A percentile compares a stretch with the other conserved stretches of the same genome.
phyloP scores from a whole-genome alignment of 2,329 filamentous ascomycete species.

The Thielaviopsis populi region DNA sequence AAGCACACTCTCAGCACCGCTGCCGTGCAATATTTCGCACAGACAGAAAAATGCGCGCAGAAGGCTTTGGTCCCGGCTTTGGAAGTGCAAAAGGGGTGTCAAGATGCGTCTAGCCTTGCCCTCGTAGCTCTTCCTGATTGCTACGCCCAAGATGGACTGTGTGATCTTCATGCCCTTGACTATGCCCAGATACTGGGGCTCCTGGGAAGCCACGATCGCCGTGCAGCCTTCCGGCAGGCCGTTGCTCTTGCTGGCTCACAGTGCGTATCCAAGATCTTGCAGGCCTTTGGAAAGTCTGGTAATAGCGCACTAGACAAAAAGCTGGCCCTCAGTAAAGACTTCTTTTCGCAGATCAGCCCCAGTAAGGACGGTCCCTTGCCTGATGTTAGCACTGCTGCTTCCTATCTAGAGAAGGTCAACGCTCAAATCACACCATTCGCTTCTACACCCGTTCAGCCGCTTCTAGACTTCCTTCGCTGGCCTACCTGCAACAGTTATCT shows the following conservation, averaged over 20 bases:
- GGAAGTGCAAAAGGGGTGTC: constrained; percentile 1
- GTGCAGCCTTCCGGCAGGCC: constrained; percentile 9
- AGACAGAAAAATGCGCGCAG: constrained; percentile 10
- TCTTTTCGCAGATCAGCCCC: constrained; percentile 4
- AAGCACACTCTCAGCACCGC: constrained; percentile 1
- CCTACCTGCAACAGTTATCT: constrained; percentile 13
- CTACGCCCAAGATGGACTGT: constrained; percentile 9
- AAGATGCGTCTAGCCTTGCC: constrained; percentile 3
- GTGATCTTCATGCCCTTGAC: constrained; percentile 7
- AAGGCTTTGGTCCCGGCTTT: not conserved
- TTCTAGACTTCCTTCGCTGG: constrained; percentile 11
- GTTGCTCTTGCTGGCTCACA: not conserved
- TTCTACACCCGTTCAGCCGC: not conserved
- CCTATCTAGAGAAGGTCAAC: not conserved
- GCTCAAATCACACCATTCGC: not conserved
- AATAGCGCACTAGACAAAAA: not conserved
- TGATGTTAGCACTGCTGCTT: not conserved
- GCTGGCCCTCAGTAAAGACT: not conserved
- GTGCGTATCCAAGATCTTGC: constrained; percentile 4
- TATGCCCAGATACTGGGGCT: constrained; percentile 12
- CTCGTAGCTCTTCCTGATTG: constrained; percentile 4
- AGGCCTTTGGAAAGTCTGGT: not conserved
- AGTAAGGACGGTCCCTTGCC: not conserved
- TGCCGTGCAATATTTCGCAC: constrained; percentile 6
- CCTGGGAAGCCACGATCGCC: constrained; percentile 10